phyloP scores from a whole-genome alignment of 805 yeast species.

The Kregervanrija fluxuum region DNA sequence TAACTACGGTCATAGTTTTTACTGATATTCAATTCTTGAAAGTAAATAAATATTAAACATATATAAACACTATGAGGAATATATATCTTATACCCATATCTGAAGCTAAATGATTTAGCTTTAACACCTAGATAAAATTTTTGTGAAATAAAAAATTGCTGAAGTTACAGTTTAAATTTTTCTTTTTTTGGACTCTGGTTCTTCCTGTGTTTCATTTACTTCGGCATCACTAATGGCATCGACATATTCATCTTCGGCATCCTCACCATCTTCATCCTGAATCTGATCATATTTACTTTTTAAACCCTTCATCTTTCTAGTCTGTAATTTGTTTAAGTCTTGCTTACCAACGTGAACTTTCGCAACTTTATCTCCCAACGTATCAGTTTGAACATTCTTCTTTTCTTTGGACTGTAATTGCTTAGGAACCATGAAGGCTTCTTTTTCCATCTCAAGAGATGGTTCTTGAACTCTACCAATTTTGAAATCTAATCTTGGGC shows the following conservation, averaged over 20 bases:
- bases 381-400: conserved; percentile 84
- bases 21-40: conserved; percentile 9
- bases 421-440: conserved; percentile 74
- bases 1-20: conserved; percentile 18
- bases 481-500: conserved; percentile 90
- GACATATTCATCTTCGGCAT: conserved; percentile 20
- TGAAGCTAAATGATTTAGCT: too few species aligned
- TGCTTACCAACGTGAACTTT: conserved; percentile 94
- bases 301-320: conserved; percentile 98
- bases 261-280: conserved; percentile 43
- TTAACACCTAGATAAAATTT: not conserved
- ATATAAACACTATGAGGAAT: too few species aligned
- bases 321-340: conserved; percentile 83
- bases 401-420: conserved; percentile 73
- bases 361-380: conserved; percentile 95
- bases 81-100: not conserved
- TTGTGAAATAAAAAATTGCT: not conserved
- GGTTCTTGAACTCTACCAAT: conserved; percentile 82
- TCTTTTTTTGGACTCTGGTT: conserved; percentile 21
- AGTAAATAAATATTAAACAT: too few species aligned
- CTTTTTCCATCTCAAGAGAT: conserved; percentile 82
- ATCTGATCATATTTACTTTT: conserved; percentile 79
- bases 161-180: conserved; percentile 10
- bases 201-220: conserved; percentile 10
- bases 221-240: conserved; percentile 19